phyloP scores from a whole-genome alignment of 345 rosid species.

The Murraya paniculata region DNA sequence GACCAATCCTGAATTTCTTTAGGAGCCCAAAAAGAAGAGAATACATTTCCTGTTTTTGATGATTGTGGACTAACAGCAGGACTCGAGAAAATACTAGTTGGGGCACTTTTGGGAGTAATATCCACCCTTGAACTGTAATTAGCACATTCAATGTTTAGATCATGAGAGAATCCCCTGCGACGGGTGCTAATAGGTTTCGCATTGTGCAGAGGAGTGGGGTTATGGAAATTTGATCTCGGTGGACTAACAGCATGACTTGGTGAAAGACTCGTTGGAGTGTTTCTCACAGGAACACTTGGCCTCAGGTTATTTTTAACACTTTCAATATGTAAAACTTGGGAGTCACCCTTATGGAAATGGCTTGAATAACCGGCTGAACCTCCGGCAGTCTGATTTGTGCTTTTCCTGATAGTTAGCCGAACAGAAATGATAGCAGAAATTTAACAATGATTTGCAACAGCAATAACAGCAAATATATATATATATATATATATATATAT shows the following conservation, averaged over 20 bases:
- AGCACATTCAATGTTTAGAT: constrained; percentile 26
- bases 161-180: constrained; percentile 29
- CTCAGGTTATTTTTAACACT: constrained; percentile 17
- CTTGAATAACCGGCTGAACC: constrained; percentile 14
- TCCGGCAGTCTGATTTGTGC: constrained; percentile 15
- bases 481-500: no score
- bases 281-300: constrained; percentile 20
- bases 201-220: constrained; percentile 16
- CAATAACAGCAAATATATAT: background rate
- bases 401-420: constrained; percentile 23
- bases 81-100: constrained; percentile 48
- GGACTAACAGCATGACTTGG: constrained; percentile 41
- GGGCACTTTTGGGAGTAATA: constrained; percentile 51
- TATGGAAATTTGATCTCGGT: constrained; percentile 20
- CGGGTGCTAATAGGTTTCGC: constrained; percentile 16
- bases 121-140: constrained; percentile 28
- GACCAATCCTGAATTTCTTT: constrained; percentile 17
- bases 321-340: constrained; percentile 22
- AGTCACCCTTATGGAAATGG: constrained; percentile 22
- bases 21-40: constrained; percentile 15
- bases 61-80: constrained; percentile 46
- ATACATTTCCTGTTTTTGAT: constrained; percentile 18
- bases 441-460: background rate
- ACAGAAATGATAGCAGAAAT: background rate
- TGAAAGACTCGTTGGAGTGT: constrained; percentile 32